Conservation (phyloP, 2,329 filamentous ascomycete species). For the Aureobasidium namibiae region DNA sequence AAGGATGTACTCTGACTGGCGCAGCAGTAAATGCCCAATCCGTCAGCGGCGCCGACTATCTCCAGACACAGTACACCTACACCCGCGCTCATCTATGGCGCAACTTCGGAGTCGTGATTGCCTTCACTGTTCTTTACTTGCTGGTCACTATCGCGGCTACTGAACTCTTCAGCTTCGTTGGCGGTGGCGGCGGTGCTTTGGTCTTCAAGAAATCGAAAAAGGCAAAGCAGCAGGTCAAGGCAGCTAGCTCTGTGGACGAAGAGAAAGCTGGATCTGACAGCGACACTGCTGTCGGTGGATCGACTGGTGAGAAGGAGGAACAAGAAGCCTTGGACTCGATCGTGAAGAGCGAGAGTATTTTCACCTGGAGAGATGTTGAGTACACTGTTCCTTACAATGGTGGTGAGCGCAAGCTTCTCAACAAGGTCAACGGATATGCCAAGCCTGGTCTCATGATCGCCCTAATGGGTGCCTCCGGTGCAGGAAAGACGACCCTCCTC, state of each 20-base stretch:
- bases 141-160: slow-evolving; percentile 61
- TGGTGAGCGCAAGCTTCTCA: slow-evolving; percentile 38
- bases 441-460: slow-evolving; percentile 42
- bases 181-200: slow-evolving; percentile 57
- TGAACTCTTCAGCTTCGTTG: slow-evolving; percentile 57
- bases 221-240: slow-evolving; percentile 48
- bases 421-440: slow-evolving; percentile 41
- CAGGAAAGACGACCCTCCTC: slow-evolving; percentile 77
- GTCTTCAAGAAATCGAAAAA: slow-evolving; percentile 63
- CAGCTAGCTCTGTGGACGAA: slow-evolving; percentile 43
- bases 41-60: slow-evolving; percentile 48
- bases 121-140: slow-evolving; percentile 67
- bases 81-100: slow-evolving; percentile 54
- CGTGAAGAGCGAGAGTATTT: slow-evolving; percentile 49
- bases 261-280: slow-evolving; percentile 41
- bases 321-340: slow-evolving; percentile 40
- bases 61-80: slow-evolving; percentile 49
- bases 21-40: slow-evolving; percentile 42
- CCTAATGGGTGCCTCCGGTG: slow-evolving; percentile 50
- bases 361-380: slow-evolving; percentile 46
- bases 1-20: slow-evolving; percentile 57
- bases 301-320: slow-evolving; percentile 25
- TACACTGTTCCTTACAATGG: slow-evolving; percentile 42
- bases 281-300: slow-evolving; percentile 21
- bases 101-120: slow-evolving; percentile 71